These are phyloP conservation scores for Teunomyces panamensis DNA, from an alignment of 805 yeast species.

Conservation along the genomic window DNA sequence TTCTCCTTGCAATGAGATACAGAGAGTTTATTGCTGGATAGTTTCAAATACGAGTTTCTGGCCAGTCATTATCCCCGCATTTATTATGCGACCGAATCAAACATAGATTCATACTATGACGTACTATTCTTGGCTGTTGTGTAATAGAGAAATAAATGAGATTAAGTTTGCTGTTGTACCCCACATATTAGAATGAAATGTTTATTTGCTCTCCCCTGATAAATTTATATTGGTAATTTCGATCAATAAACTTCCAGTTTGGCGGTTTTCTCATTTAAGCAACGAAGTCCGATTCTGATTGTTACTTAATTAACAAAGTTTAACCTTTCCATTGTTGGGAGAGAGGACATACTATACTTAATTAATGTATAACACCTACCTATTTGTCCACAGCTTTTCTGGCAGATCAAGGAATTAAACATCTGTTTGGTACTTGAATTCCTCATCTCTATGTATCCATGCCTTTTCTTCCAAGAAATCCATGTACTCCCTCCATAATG, in stretches of 20 bases:
- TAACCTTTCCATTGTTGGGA: not conserved
- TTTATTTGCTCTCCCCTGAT: not conserved
- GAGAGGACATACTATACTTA: slow-evolving; percentile 3
- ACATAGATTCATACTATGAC: not conserved
- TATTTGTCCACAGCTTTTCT: not conserved
- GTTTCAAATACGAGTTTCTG: not conserved
- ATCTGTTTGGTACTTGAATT: not conserved
- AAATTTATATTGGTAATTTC: no score
- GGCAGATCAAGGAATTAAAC: no score
- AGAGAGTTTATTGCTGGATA: no score
- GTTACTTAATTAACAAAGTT: not conserved
- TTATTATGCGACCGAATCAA: not conserved
- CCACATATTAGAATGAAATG: not conserved
- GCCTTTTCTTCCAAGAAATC: slow-evolving; percentile 33
- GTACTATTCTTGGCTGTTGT: no score
- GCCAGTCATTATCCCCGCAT: not conserved
- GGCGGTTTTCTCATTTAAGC: no score
- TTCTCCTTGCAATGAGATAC: no score
- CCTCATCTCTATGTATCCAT: slow-evolving; percentile 21
- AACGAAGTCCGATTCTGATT: no score
- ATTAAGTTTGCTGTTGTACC: not conserved
- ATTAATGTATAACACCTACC: not conserved
- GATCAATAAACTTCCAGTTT: no score
- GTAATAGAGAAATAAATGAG: no score
- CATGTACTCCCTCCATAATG: slow-evolving; percentile 51